Evolutionary conservation across 768 basidiomycete species (phyloP), one percentile per base, ranked within the genome.

Genomic region (Tubosaeta sp.): DNA sequence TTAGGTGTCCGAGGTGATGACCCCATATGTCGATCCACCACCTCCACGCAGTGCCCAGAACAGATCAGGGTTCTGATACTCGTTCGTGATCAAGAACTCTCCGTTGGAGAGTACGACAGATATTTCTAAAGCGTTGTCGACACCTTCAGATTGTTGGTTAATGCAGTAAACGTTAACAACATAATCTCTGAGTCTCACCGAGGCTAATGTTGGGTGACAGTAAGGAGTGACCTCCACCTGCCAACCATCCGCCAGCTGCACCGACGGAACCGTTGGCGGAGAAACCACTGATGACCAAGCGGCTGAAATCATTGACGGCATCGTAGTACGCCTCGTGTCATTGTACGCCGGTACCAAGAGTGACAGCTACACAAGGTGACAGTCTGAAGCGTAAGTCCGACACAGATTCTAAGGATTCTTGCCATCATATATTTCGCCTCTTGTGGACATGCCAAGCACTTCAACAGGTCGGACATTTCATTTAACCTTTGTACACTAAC

Each of bases 11-110:
- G 76, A 75, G 3, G 74, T 74, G 45, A 81, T 65, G 17, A 81
- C 67, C 7, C 76, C 79, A 43, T 67, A 81, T 0, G 76, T 80
- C 22, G 22, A 22, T 22, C 22, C 22, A 22, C 22, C 22, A 22
- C 22, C 22, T 3, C 22, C 22, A 22, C 80, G 71, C 43, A 83
- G 59, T 0, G 81, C 81, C 76, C 77, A 82, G 62, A 79, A 82
- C 5, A 83, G 70, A 48, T 81, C 78, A 10, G 67, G n/a, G 56
- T 80, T 69, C 33, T 70, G 65, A 59, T 72, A 64, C 0, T 58
- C 52, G 57, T 81, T 82, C 19, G 66, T 70, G 9, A 56, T 68
- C 46, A 76, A 54, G 39, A 71, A 59, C 5, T 69, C 52, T 6
- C 79, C 80, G 2, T 69, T 65, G 4, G 80, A 68, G 11, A 71